phyloP scores from a whole-genome alignment of 2,329 filamentous ascomycete genomes.

The Penicillium digitatum region DNA sequence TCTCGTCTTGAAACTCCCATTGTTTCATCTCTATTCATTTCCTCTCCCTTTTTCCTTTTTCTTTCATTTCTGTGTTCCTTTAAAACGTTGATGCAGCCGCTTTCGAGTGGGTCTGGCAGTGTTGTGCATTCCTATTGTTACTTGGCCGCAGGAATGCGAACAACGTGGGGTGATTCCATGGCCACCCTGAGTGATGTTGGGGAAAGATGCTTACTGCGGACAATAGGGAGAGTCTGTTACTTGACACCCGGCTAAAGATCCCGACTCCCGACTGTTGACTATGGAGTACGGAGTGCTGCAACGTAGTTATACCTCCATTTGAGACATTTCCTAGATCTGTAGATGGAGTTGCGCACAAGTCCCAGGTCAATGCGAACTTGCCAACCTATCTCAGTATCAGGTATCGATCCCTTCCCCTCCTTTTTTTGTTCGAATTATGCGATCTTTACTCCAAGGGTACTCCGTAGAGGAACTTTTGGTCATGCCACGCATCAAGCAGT shows the following conservation, averaged over 20 bases:
- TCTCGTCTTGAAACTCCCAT: conserved; percentile 2
- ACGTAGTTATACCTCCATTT: background rate
- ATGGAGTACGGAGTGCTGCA: background rate
- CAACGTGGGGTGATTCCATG: background rate
- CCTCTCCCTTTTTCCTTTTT: background rate
- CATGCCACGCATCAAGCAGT: conserved; percentile 1
- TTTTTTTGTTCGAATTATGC: background rate
- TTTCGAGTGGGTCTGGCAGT: background rate
- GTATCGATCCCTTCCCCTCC: background rate
- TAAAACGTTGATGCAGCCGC: background rate
- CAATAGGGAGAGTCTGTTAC: background rate
- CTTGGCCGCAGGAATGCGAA: background rate
- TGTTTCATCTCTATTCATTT: background rate
- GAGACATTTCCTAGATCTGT: background rate
- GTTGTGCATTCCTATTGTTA: background rate
- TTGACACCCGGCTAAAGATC: background rate
- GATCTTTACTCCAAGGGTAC: background rate
- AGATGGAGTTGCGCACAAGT: background rate
- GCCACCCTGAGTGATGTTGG: background rate
- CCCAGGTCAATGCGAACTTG: background rate
- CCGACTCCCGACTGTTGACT: conserved; percentile 2
- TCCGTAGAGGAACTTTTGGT: background rate
- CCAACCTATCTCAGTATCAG: background rate
- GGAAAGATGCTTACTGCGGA: background rate
- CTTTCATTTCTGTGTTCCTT: background rate